Conservation (phyloP, 106 monocot species). For the Xerophyta viscosa region DNA sequence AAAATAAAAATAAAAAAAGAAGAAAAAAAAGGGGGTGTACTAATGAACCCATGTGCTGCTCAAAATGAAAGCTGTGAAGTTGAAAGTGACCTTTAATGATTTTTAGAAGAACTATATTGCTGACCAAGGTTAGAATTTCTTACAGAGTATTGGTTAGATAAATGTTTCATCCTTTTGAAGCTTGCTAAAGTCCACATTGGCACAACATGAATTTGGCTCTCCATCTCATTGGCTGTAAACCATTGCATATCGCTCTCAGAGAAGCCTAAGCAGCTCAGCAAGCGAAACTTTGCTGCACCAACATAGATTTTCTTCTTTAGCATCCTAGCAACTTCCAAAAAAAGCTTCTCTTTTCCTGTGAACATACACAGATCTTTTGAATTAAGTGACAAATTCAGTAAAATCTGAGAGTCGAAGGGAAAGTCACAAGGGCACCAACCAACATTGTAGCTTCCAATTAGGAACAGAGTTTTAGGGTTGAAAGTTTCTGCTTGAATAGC, state of each 20-base stretch:
- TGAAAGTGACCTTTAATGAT: no score
- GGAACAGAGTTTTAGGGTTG: conserved; percentile 87
- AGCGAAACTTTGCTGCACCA: conserved; percentile 58
- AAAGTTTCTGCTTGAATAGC: conserved; percentile 98
- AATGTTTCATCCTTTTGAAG: conserved; percentile 90
- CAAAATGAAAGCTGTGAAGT: no score
- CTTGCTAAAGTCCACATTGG: conserved; percentile 97
- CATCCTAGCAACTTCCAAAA: conserved; percentile 71
- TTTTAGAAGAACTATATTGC: no score
- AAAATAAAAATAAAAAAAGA: no score
- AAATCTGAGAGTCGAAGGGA: no score
- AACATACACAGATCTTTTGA: no score
- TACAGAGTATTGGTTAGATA: conserved; percentile 79
- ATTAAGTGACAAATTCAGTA: no score
- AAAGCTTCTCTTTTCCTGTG: conserved; percentile 88
- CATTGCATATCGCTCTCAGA: conserved; percentile 83
- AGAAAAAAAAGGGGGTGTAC: no score
- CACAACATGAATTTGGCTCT: conserved; percentile 93
- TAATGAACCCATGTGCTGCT: no score
- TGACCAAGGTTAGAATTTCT: no score
- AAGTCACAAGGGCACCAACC: conserved; percentile 32
- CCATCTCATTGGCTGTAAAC: conserved; percentile 82
- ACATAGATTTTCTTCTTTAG: conserved; percentile 80
- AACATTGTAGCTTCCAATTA: conserved; percentile 93
- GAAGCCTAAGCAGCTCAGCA: conserved; percentile 61